These are phyloP conservation scores for Phytophthora brassicae DNA, from an alignment of 352 stramenopile genomes.

Conservation along the genomic window DNA sequence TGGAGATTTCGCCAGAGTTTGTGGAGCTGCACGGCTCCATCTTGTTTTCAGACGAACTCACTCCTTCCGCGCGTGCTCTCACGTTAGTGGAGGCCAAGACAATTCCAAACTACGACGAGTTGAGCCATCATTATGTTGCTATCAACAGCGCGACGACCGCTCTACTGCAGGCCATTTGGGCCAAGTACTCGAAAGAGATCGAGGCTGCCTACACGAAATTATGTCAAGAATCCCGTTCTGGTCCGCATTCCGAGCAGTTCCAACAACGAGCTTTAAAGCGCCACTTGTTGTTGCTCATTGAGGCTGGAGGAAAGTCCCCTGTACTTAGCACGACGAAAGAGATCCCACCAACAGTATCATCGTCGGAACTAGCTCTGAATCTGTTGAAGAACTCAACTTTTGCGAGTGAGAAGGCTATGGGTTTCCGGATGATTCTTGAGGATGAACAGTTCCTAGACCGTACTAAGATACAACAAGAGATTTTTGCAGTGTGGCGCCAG, in stretches of 20 bases:
- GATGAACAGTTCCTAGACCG: constrained; percentile 63
- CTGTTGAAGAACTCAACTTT: constrained; percentile 73
- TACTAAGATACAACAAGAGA: constrained; percentile 60
- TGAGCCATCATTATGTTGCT: constrained; percentile 69
- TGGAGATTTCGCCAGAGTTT: constrained; percentile 61
- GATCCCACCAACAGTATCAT: constrained; percentile 46
- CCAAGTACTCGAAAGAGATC: constrained; percentile 60
- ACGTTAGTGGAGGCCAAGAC: constrained; percentile 60
- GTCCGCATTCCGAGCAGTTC: constrained; percentile 72
- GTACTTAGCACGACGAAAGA: constrained; percentile 46
- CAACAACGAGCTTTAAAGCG: constrained; percentile 69
- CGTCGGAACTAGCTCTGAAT: constrained; percentile 51
- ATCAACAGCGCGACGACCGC: constrained; percentile 68
- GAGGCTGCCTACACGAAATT: constrained; percentile 63
- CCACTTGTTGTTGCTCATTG: constrained; percentile 67
- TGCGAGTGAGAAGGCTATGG: constrained; percentile 58
- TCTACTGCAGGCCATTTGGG: constrained; percentile 70
- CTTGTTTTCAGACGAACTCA: constrained; percentile 68
- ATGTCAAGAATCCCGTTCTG: constrained; percentile 37
- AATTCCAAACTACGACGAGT: constrained; percentile 59
- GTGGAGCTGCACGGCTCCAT: constrained; percentile 67
- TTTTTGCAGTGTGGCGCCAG: constrained; percentile 72
- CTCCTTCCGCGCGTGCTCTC: constrained; percentile 59
- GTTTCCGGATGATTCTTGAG: constrained; percentile 66
- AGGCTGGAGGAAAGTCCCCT: constrained; percentile 47